These are phyloP conservation scores for Inonotus obliquus DNA, from an alignment of 1,284 basidiomycete species.

Conservation along the genomic window DNA sequence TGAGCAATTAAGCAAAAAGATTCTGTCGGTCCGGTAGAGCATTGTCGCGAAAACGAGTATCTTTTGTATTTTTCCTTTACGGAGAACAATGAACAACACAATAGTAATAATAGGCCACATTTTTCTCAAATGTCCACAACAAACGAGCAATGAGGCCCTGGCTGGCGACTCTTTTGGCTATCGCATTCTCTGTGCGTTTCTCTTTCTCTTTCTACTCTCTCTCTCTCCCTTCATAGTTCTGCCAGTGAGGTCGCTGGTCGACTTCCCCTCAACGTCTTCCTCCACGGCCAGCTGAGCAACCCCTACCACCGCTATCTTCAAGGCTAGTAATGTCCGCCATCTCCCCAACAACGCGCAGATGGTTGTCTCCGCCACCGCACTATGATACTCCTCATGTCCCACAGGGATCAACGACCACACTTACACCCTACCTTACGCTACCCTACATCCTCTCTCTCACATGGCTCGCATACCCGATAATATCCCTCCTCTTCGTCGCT, in stretches of 20 bases:
- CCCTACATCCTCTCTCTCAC: constrained; percentile 78
- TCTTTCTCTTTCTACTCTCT: constrained; percentile 7
- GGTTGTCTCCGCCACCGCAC: constrained; percentile 46
- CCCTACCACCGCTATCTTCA: neutral
- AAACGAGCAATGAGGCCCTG: constrained; percentile 10
- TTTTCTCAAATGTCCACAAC: neutral
- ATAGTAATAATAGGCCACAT: neutral
- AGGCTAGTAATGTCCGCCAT: constrained; percentile 28
- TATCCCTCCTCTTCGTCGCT: constrained; percentile 84
- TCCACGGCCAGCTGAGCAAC: constrained; percentile 21
- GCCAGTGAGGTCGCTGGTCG: constrained; percentile 42
- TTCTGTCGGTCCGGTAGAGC: neutral
- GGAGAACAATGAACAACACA: constrained; percentile 12
- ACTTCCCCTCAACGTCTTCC: constrained; percentile 25
- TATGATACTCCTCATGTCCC: constrained; percentile 46
- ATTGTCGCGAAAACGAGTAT: neutral
- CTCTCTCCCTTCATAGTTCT: neutral
- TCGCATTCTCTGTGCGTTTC: constrained; percentile 3
- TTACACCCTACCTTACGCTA: constrained; percentile 81
- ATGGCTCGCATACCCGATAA: constrained; percentile 79
- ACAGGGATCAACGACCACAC: constrained; percentile 37
- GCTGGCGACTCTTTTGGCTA: neutral
- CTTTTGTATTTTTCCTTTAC: constrained; percentile 6
- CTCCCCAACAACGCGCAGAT: constrained; percentile 29
- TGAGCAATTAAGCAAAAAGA: neutral